Evolutionary conservation across 331 rosid species (phyloP), one percentile per base, ranked within the genome.

Genomic region (Arachis monticola): DNA sequence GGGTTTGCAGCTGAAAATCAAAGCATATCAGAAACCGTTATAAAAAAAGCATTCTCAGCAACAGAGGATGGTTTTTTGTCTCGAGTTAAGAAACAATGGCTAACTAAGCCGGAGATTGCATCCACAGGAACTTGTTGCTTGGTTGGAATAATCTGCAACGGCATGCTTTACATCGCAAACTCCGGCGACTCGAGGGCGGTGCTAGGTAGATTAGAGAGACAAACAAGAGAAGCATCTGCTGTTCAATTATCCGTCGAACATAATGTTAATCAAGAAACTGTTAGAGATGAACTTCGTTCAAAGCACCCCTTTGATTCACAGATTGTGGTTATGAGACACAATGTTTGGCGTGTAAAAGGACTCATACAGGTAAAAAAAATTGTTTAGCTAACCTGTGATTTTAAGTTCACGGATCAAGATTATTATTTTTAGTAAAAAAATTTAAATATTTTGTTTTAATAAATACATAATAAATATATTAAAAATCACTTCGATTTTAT

Each of bases 321-420:
- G 46, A 93, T 91, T 22, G 98, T 93, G 52, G 82, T 87, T 45
- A 66, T 85, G 59, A 88, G 86, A 61, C 93, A 89, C 67, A 83
- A 80, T 3, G 96, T 88, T 81, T 93, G 98, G 98, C 96, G 98
- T 1, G 97, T 93, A 3, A 93, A 93, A 73, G 98, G 98, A 72
- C 88, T 93, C 85, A 93, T 93, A 63, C 98, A 93, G 96, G 98
- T 90, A 83, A 22, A 22, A 22, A 22, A 22, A 22, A 22, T 22
- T 22, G 27, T 22, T 22, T 22, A 22, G 27, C 27, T 22, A 22
- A 22, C 27, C 27, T 22, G 27, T 22, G 27, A 22, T 22, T 22
- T 22, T 22, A 22, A 22, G 27, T 22, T 22, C 27, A 22, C 27
- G 27, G 27, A 22, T 22, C 27, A 22, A 22, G 27, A 22, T 22